These are phyloP conservation scores for Eragrostis tef DNA, from an alignment of 202 grass and related monocot species.

Conservation along the genomic window DNA sequence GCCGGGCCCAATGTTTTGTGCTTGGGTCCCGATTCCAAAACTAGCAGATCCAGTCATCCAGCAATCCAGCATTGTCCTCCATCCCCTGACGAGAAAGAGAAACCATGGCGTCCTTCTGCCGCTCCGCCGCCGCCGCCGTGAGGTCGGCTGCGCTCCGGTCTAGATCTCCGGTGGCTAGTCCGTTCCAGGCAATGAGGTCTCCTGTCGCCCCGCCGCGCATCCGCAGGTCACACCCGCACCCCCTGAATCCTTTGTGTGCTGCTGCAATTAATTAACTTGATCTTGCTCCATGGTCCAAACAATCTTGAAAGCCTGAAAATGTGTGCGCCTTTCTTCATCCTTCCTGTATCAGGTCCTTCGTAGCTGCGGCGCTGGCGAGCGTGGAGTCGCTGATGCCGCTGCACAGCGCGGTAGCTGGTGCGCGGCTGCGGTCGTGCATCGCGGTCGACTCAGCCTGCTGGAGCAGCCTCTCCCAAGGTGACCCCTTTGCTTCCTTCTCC, in stretches of 20 bases:
- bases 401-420: conserved; percentile 73
- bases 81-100: neutral
- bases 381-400: conserved; percentile 76
- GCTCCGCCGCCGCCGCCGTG: conserved; percentile 46
- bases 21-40: neutral
- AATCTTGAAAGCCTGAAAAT: neutral
- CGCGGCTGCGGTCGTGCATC: conserved; percentile 77
- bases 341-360: conserved; percentile 36
- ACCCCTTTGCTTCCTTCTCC: neutral
- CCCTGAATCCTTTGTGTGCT: neutral
- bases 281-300: conserved; percentile 8
- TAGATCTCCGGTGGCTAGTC: conserved; percentile 31
- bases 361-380: conserved; percentile 51
- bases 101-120: conserved; percentile 70
- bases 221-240: conserved; percentile 46
- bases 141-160: conserved; percentile 55
- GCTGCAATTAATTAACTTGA: neutral
- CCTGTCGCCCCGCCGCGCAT: conserved; percentile 8
- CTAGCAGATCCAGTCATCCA: neutral
- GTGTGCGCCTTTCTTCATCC: neutral
- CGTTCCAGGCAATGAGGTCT: conserved; percentile 3
- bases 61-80: neutral
- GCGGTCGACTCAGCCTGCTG: conserved; percentile 75
- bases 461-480: conserved; percentile 90
- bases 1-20: neutral